Evolutionary conservation across 2,329 filamentous ascomycete genomes (phyloP).

Genomic region (Zymoseptoria crescenta): DNA sequence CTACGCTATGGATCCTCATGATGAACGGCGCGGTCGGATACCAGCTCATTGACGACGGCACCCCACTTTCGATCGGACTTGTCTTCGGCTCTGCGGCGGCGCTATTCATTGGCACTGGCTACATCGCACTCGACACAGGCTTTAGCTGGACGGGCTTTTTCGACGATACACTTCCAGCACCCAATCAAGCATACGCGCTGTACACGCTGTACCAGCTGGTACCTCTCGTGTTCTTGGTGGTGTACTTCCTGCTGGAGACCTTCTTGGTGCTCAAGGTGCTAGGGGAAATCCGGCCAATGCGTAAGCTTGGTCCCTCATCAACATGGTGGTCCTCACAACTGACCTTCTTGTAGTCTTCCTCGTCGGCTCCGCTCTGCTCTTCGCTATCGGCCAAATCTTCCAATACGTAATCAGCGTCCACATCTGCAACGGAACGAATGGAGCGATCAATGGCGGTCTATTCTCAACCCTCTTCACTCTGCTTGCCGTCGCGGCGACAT

Average conservation of each 20-base stretch:
- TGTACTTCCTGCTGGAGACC: constrained; percentile 76
- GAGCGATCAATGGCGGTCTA: constrained; percentile 84
- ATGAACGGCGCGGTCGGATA: constrained; percentile 62
- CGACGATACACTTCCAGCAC: constrained; percentile 43
- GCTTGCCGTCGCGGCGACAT: constrained; percentile 71
- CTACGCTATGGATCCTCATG: constrained; percentile 72
- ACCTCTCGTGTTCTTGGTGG: constrained; percentile 79
- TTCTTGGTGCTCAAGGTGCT: constrained; percentile 79
- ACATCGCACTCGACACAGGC: constrained; percentile 90
- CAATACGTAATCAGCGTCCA: constrained; percentile 88
- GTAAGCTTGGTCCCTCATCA: constrained; percentile 37
- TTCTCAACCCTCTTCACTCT: constrained; percentile 93
- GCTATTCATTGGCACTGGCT: constrained; percentile 84
- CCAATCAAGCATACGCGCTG: constrained; percentile 67
- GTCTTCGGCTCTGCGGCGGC: constrained; percentile 61
- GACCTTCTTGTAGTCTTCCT: constrained; percentile 57
- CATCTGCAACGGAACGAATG: constrained; percentile 73
- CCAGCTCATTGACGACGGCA: constrained; percentile 90
- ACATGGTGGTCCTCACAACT: constrained; percentile 2
- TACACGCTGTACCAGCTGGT: constrained; percentile 91
- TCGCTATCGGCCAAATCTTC: constrained; percentile 90
- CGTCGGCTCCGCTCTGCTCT: constrained; percentile 63
- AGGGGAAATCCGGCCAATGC: constrained; percentile 84
- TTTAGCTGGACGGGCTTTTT: constrained; percentile 79
- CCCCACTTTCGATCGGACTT: constrained; percentile 69